Evolutionary conservation across 331 rosid species (phyloP).

Genomic region (Acacia concinna): DNA sequence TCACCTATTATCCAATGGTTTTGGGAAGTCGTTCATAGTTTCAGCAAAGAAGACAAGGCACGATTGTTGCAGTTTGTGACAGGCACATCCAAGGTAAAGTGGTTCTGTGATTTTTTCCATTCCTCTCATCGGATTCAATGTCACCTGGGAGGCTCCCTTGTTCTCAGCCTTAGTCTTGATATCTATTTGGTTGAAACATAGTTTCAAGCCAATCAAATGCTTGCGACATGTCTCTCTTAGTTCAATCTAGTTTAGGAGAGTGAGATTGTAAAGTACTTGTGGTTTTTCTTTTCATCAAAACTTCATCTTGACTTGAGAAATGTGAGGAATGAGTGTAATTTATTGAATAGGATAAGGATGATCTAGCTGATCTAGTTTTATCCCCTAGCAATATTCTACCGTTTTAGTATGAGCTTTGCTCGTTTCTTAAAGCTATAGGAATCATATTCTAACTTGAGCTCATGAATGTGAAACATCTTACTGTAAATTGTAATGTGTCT

Average conservation of each 20-base stretch:
- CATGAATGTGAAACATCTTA: constrained; percentile 16
- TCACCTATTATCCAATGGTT: constrained; percentile 94
- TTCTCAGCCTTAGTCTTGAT: background rate
- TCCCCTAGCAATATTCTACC: background rate
- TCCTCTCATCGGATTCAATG: background rate
- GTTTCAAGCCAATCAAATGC: background rate
- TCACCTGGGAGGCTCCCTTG: background rate
- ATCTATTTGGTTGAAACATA: constrained; percentile 11
- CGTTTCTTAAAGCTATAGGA: background rate
- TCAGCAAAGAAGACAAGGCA: constrained; percentile 99
- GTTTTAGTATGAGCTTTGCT: background rate
- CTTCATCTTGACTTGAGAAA: background rate
- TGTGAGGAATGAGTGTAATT: background rate
- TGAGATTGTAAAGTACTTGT: constrained; percentile 1
- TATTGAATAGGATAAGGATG: constrained; percentile 8
- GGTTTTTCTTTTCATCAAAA: background rate
- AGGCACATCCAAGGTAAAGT: constrained; percentile 94
- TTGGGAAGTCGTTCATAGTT: constrained; percentile 92
- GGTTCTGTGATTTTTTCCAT: background rate
- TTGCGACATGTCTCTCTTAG: background rate
- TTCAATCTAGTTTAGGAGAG: background rate
- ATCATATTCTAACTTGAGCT: background rate
- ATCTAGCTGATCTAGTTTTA: background rate
- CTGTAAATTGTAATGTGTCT: constrained; percentile 7
- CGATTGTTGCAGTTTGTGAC: constrained; percentile 98